Base-by-base conservation (phyloP, 2,329 filamentous ascomycete species). In the Coccinonectria pachysandricola region DNA sequence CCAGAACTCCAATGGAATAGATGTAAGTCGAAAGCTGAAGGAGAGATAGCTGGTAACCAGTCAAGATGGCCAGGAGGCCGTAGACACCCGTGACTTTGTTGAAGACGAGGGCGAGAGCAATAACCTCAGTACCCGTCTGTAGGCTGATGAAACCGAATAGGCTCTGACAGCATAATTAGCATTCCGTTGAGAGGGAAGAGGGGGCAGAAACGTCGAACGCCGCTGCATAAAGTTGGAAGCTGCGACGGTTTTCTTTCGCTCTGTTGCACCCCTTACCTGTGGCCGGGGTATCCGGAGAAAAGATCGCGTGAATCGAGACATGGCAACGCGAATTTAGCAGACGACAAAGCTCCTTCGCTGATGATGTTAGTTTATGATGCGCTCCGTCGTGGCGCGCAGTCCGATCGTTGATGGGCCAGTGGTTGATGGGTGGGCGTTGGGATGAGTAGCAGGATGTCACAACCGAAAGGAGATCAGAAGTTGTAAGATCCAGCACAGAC, bases 1-100 rank as follows among this genome's bases (percentile, higher is more conserved):
- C 62, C 37, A 94, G 73, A 15, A 81, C 70, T 36, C 72, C 44
- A 35, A 91, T 68, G 14, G 82, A 91, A 66, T 93, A 93, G 24
- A 93, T 68, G 65, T 94, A 95, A 68, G 92, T 91, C 31, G 80
- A 82, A 31, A 94, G 69, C 56, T 95, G 88, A 13, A 91, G 69
- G 15, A 76, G 67, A 28, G 84, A 87, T 36, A 94, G 74, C 42
- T 79, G 66, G 56, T 83, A 86, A 50, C 88, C 88, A 13, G 87
- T 93, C 39, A 94, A 65, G 42, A 94, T 71, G 32, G 87, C 86
- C 42, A 95, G 77, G 21, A 95, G 68, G 39, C 87, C 87, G 57
- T 93, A 95, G 42, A 94, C 66, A 31, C 86, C 87, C 25, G 84
- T 88, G 41, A 87, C 73, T 57, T 94, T 94, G 68, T 95, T 95